Evolutionary conservation across 1,139 yeast genomes (phyloP).

Genomic region (Schizosaccharomyces versatilis): DNA sequence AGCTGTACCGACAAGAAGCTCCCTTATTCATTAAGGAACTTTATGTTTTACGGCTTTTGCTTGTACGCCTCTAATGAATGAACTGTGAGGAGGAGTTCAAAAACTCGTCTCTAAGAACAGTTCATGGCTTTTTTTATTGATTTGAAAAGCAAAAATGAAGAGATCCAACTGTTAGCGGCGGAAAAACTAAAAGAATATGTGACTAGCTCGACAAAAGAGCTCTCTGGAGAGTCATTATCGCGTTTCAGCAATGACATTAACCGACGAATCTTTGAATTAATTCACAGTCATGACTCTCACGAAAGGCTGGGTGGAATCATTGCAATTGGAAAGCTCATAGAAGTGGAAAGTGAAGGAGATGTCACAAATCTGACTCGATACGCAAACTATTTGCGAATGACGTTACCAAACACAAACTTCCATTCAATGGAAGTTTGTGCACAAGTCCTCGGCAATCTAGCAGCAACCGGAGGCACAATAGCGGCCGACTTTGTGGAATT

Average conservation of each 20-base stretch:
- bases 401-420: conserved; percentile 61
- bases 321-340: conserved; percentile 69
- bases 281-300: conserved; percentile 48
- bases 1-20: too few species aligned
- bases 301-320: conserved; percentile 77
- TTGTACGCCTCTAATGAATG: too few species aligned
- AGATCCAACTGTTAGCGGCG: not conserved
- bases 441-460: conserved; percentile 62
- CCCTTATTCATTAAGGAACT: too few species aligned
- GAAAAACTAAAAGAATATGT: not conserved
- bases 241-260: conserved; percentile 69
- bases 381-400: conserved; percentile 64
- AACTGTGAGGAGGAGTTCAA: not conserved
- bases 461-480: conserved; percentile 70
- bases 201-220: conserved; percentile 32
- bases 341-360: conserved; percentile 54
- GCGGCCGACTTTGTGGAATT: conserved; percentile 84
- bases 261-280: conserved; percentile 65
- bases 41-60: too few species aligned
- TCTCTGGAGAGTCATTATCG: conserved; percentile 55
- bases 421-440: conserved; percentile 78
- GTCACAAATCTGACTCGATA: conserved; percentile 77
- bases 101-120: not conserved
- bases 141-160: not conserved
- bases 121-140: conserved; percentile 1